Base-by-base conservation (phyloP, 2,329 filamentous ascomycete genomes). In the Aspergillus fumigatus region DNA sequence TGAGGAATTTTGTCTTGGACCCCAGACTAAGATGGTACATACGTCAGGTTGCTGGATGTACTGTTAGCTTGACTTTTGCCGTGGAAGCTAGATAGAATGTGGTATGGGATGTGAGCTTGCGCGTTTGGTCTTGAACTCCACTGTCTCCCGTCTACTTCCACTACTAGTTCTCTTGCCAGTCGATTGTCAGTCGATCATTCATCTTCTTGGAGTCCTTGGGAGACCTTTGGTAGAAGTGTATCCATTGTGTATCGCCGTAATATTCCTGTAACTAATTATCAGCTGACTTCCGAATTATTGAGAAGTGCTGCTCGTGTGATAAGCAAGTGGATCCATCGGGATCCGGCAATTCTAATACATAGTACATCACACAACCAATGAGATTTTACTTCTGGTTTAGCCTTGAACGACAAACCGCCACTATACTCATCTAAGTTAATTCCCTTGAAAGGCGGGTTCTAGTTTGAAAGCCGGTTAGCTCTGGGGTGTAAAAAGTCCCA, bases 1-100 rank as follows among this genome's bases (percentile, higher is more conserved):
- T 59, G 56, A 54, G 58, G 32, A 55, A 38, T 51, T 25, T 25
- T 29, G 40, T 38, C 51, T 48, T 48, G 55, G 48, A 53, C 40
- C 26, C 27, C 27, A 43, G n/a, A 11, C 27, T 29, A 10, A 5
- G 10, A 23, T 40, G 5, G 5, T 41, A 47, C 23, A 21, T 35
- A 19, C 23, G 26, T 35, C 9, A 45, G 41, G 17, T 8, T 23
- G 41, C 8, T 17, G 19, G 21, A 21, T 45, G 41, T 45, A 45
- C 41, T 7, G 32, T 38, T 7, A 38, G 32, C 17, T 38, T 17
- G 32, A 17, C 32, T 38, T 38, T 7, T 6, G 6, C 32, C 14
- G 17, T 38, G 32, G 14, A 38, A 3, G 32, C 14, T 17, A 7
- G 32, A 38, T 6, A 17, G 32, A 17, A 17, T 38, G 5, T 5